Percentiles rank a stretch among this genome's conserved stretches.
Conservation (phyloP, 2,329 filamentous ascomycete genomes). For the Fusarium globosum region DNA sequence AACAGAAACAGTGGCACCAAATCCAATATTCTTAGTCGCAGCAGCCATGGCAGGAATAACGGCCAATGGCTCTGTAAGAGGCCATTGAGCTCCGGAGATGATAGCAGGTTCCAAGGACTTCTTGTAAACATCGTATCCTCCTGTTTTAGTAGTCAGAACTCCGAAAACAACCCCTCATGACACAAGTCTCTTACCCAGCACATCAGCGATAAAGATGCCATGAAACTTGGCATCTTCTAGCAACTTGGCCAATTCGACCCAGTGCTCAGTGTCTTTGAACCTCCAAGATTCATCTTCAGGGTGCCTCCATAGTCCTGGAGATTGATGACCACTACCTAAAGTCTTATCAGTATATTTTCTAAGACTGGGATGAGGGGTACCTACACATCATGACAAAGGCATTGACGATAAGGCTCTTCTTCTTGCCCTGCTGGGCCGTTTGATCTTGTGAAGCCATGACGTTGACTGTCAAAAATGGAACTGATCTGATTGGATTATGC, state of each 20-base stretch:
- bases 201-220: slow-evolving; percentile 75
- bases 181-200: slow-evolving; percentile 57
- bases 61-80: slow-evolving; percentile 74
- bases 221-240: slow-evolving; percentile 73
- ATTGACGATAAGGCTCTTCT: slow-evolving; percentile 54
- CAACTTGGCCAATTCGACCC: slow-evolving; percentile 68
- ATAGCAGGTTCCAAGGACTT: slow-evolving; percentile 70
- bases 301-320: slow-evolving; percentile 66
- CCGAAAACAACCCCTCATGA: neutral
- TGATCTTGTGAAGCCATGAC: slow-evolving; percentile 31
- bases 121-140: slow-evolving; percentile 77
- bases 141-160: slow-evolving; percentile 43
- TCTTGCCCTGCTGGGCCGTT: slow-evolving; percentile 44
- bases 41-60: slow-evolving; percentile 77
- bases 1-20: slow-evolving; percentile 76
- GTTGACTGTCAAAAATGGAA: neutral
- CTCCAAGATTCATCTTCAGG: slow-evolving; percentile 71
- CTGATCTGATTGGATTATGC: slow-evolving; percentile 3
- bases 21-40: slow-evolving; percentile 73
- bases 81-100: slow-evolving; percentile 74
- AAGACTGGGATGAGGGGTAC: neutral
- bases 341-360: slow-evolving; percentile 11
- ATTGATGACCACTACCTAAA: slow-evolving; percentile 58
- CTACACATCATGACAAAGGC: slow-evolving; percentile 57
- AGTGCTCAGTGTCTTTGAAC: slow-evolving; percentile 71